These are phyloP conservation scores for Cytospora piceae DNA, from an alignment of 2,329 filamentous ascomycete genomes.

Conservation along the genomic window DNA sequence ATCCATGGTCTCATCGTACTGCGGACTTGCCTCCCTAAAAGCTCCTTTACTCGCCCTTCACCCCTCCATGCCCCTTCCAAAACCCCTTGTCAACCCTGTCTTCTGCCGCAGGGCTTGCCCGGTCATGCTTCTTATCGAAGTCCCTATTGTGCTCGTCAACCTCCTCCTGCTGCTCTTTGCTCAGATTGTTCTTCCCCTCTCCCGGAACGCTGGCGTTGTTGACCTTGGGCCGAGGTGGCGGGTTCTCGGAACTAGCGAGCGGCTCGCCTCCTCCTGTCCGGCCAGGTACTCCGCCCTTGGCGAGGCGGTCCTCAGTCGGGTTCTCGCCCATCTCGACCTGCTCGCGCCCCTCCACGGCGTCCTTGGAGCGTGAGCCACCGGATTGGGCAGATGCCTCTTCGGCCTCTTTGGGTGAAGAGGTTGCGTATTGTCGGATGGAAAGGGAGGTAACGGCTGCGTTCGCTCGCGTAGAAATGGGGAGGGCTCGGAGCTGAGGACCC, in stretches of 20 bases:
- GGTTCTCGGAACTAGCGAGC: slow-evolving; percentile 40
- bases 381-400: slow-evolving; percentile 36
- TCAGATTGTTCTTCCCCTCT: slow-evolving; percentile 41
- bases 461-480: slow-evolving; percentile 1
- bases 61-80: slow-evolving; percentile 45
- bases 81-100: slow-evolving; percentile 61
- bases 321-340: slow-evolving; percentile 36
- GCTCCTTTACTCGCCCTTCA: not conserved
- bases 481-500: slow-evolving; percentile 13
- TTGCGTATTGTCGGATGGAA: slow-evolving; percentile 20
- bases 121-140: slow-evolving; percentile 59
- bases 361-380: slow-evolving; percentile 44
- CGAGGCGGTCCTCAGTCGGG: slow-evolving; percentile 33
- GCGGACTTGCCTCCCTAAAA: not conserved
- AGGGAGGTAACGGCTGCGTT: not conserved
- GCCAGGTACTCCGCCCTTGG: slow-evolving; percentile 39
- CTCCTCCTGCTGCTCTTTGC: slow-evolving; percentile 57
- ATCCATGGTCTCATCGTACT: not conserved
- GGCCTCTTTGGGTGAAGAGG: slow-evolving; percentile 34
- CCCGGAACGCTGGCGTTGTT: slow-evolving; percentile 50
- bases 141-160: slow-evolving; percentile 63
- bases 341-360: slow-evolving; percentile 35
- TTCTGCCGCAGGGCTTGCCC: slow-evolving; percentile 43
- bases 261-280: slow-evolving; percentile 45
- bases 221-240: slow-evolving; percentile 55